These are phyloP conservation scores for Neonectria punicea DNA, from an alignment of 2,329 filamentous ascomycete genomes.

Conservation along the genomic window DNA sequence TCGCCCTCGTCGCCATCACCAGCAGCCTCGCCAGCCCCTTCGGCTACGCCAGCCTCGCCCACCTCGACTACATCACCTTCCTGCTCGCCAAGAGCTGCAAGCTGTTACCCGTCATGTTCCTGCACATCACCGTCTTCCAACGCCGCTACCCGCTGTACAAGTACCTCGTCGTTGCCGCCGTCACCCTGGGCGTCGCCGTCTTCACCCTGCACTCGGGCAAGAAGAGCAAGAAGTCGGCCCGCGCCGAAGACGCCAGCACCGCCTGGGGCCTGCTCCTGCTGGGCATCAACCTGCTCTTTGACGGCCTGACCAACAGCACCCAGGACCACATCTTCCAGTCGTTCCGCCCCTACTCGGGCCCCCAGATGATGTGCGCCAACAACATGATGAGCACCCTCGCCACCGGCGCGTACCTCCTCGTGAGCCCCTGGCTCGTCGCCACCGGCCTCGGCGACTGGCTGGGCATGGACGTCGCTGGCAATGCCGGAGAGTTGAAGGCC, in stretches of 20 bases:
- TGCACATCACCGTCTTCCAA: slow-evolving; percentile 92
- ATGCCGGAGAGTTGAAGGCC: slow-evolving; percentile 80
- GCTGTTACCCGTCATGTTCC: slow-evolving; percentile 96
- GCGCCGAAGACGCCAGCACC: slow-evolving; percentile 66
- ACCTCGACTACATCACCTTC: slow-evolving; percentile 98
- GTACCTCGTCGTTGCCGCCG: slow-evolving; percentile 90
- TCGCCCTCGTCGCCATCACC: slow-evolving; percentile 87
- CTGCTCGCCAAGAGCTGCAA: slow-evolving; percentile 98
- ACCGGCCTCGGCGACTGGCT: slow-evolving; percentile 73
- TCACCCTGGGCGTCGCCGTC: slow-evolving; percentile 91
- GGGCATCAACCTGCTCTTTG: slow-evolving; percentile 90
- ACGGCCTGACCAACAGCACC: slow-evolving; percentile 94
- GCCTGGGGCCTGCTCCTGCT: slow-evolving; percentile 86
- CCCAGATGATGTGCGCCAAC: slow-evolving; percentile 99
- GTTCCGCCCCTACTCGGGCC: slow-evolving; percentile 85
- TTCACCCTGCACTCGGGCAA: slow-evolving; percentile 88
- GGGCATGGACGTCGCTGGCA: slow-evolving; percentile 71
- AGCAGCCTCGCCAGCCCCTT: slow-evolving; percentile 93
- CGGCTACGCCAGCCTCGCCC: slow-evolving; percentile 89
- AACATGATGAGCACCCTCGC: slow-evolving; percentile 87
- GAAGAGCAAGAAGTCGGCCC: slow-evolving; percentile 58
- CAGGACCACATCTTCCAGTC: slow-evolving; percentile 92
- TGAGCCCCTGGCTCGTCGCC: slow-evolving; percentile 82
- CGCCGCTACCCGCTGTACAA: slow-evolving; percentile 94
- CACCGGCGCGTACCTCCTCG: slow-evolving; percentile 78